A percentile compares a stretch with the other conserved stretches of the same genome.
Conservation (phyloP, 2,329 filamentous ascomycete species). For the Alternaria angustiovoidea region DNA sequence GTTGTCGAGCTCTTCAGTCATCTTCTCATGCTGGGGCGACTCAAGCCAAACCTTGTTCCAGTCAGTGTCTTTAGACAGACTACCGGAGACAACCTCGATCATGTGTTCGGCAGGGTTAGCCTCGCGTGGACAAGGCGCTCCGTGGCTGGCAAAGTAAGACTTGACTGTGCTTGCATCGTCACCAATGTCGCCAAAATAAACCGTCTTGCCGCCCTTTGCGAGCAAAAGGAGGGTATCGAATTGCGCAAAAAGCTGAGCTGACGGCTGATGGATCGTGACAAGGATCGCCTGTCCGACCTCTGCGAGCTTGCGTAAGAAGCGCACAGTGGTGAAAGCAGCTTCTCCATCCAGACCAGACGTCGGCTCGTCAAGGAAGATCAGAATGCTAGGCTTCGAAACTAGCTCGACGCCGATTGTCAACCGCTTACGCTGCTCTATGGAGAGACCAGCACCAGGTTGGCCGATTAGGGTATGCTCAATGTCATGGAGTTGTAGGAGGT, state of each 20-base stretch:
- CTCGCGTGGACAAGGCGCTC: conserved; percentile 69
- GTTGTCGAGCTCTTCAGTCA: conserved; percentile 43
- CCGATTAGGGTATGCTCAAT: conserved; percentile 35
- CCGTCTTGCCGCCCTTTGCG: conserved; percentile 73
- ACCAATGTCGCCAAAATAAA: conserved; percentile 82
- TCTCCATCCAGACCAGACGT: conserved; percentile 81
- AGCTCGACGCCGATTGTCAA: conserved; percentile 64
- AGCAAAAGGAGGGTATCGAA: conserved; percentile 82
- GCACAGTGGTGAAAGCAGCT: conserved; percentile 86
- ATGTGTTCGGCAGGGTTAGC: conserved; percentile 83
- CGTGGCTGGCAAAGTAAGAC: conserved; percentile 76
- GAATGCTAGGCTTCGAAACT: conserved; percentile 35
- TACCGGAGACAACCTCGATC: conserved; percentile 51
- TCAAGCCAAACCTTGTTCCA: not conserved
- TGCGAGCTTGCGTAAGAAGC: conserved; percentile 83
- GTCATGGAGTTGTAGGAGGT: conserved; percentile 49
- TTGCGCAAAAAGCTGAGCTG: conserved; percentile 86
- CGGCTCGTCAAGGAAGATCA: conserved; percentile 70
- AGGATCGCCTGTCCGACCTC: conserved; percentile 81
- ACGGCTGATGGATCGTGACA: conserved; percentile 94
- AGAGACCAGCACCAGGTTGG: not conserved
- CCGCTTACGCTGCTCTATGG: conserved; percentile 62
- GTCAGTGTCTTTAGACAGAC: not conserved
- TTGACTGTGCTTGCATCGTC: conserved; percentile 70
- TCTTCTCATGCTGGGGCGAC: conserved; percentile 39